phyloP scores from a whole-genome alignment of 192 early-diverging fungal genomes.

The Phlyctochytrium planicorne region DNA sequence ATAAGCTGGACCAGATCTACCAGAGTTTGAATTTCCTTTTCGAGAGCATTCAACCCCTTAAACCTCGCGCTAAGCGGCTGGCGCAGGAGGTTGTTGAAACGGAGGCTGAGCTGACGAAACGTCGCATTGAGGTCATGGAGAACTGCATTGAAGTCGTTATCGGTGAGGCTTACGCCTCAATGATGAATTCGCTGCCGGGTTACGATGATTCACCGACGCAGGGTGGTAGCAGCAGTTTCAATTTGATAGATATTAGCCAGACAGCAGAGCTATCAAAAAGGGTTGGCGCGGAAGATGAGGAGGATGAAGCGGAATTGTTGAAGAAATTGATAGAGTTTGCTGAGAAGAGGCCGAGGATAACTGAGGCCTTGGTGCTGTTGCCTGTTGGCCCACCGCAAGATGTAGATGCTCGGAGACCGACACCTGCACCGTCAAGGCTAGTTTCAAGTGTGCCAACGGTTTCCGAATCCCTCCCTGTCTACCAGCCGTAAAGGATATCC shows the following conservation, averaged over 20 bases:
- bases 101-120: neutral
- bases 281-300: neutral
- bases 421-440: neutral
- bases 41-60: neutral
- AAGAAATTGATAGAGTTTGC: neutral
- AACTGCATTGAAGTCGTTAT: neutral
- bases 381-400: neutral
- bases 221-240: too few relatives aligned
- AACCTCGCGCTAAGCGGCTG: neutral
- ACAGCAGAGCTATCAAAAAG: too few relatives aligned
- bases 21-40: neutral
- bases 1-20: neutral
- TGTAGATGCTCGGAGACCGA: neutral
- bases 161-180: neutral
- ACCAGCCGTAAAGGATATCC: neutral
- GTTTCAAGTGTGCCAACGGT: neutral
- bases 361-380: constrained; percentile 1
- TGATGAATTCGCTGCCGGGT: neutral
- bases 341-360: neutral
- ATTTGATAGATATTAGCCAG: too few relatives aligned
- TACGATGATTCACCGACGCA: too few relatives aligned
- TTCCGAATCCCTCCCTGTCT: neutral
- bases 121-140: neutral
- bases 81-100: neutral
- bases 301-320: neutral